These are phyloP conservation scores for Tolypocladium tropicale DNA, from an alignment of 2,329 filamentous ascomycete genomes.

Conservation along the genomic window DNA sequence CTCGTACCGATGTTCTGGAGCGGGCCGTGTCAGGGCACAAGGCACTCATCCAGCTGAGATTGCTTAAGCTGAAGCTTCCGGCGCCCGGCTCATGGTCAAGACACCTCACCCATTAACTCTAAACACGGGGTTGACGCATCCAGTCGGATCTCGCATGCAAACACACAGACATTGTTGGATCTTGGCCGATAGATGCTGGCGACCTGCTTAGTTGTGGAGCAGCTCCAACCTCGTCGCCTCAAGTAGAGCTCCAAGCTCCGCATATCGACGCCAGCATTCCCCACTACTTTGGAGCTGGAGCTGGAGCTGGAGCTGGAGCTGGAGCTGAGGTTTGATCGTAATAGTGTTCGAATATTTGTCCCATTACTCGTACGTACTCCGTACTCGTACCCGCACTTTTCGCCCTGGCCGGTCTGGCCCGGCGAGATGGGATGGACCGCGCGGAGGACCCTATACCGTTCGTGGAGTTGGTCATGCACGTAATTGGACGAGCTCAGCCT, in stretches of 20 bases:
- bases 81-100: too few species aligned
- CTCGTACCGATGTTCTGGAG: neutral
- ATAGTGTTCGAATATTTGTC: neutral
- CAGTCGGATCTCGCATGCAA: neutral
- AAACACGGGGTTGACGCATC: neutral
- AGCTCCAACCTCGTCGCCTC: too few species aligned
- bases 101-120: too few species aligned
- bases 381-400: neutral
- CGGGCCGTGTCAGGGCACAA: neutral
- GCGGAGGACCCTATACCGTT: neutral
- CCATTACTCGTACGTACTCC: too few species aligned
- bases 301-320: neutral
- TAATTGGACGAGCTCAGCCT: neutral
- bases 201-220: neutral
- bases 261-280: neutral
- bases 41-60: too few species aligned
- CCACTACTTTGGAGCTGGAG: neutral
- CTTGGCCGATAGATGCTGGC: too few species aligned
- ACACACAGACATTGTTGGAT: neutral
- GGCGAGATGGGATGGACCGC: neutral
- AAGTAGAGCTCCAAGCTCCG: neutral
- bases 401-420: neutral
- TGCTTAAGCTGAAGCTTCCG: neutral
- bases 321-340: neutral
- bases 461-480: too few species aligned